Percentiles rank a stretch among this genome's conserved stretches.
Evolutionary conservation across 495 filamentous ascomycete species (phyloP).

Genomic region (Penicillium antarcticum): DNA sequence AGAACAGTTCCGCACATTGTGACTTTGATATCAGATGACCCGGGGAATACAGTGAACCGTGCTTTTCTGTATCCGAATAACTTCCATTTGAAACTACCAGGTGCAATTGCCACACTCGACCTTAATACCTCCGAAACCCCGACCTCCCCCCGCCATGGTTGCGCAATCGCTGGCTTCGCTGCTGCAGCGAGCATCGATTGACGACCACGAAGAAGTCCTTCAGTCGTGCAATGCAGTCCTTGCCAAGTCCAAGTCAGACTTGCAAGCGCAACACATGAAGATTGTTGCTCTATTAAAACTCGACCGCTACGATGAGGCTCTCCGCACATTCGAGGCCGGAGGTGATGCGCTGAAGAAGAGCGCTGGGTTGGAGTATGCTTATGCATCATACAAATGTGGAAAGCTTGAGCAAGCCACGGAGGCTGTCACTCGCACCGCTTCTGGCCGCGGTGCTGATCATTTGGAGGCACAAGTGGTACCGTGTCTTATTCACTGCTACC

Average conservation of each 20-base stretch:
- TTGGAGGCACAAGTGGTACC: conserved; percentile 82
- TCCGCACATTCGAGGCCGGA: conserved; percentile 70
- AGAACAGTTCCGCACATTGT: conserved; percentile 26
- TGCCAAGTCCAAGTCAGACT: conserved; percentile 58
- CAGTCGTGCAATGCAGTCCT: conserved; percentile 67
- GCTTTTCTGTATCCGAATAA: neutral
- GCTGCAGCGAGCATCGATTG: conserved; percentile 57
- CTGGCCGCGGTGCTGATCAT: conserved; percentile 67
- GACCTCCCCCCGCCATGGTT: conserved; percentile 33
- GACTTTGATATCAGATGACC: conserved; percentile 15
- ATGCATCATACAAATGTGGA: conserved; percentile 87
- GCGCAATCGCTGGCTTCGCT: conserved; percentile 53
- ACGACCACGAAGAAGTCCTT: conserved; percentile 72
- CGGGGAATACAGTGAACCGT: conserved; percentile 5
- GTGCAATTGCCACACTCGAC: neutral
- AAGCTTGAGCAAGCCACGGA: conserved; percentile 66
- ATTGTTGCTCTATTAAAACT: conserved; percentile 86
- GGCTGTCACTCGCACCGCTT: conserved; percentile 47
- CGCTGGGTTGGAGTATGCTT: conserved; percentile 78
- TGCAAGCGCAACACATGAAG: conserved; percentile 71
- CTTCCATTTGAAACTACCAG: neutral
- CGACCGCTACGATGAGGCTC: conserved; percentile 88
- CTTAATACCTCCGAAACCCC: neutral
- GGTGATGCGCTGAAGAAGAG: conserved; percentile 62
- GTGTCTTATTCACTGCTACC: conserved; percentile 5